Conservation (phyloP, 2,329 filamentous ascomycete species). For the Scytalidium lignicola region DNA sequence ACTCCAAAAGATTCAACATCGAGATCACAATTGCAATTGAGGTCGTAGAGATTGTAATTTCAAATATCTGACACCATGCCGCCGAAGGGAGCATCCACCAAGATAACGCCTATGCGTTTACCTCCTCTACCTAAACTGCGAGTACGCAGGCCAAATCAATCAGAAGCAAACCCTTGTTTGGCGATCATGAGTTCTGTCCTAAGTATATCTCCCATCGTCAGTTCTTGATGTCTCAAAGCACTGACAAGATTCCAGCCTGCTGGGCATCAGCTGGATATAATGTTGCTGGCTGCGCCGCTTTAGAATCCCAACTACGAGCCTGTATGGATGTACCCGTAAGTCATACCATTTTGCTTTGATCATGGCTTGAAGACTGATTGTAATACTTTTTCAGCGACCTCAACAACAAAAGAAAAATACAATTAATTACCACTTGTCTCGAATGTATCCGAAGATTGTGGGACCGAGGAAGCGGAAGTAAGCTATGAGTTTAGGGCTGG, state of each 20-base stretch:
- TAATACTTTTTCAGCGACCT: slow-evolving; percentile 37
- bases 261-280: slow-evolving; percentile 77
- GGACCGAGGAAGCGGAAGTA: slow-evolving; percentile 63
- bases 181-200: slow-evolving; percentile 62
- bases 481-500: slow-evolving; percentile 1
- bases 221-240: slow-evolving; percentile 1
- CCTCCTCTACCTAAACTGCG: slow-evolving; percentile 59
- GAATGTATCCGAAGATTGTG: slow-evolving; percentile 70
- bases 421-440: slow-evolving; percentile 87
- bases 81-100: slow-evolving; percentile 26
- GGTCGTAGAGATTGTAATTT: background rate
- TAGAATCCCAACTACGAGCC: slow-evolving; percentile 55
- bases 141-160: slow-evolving; percentile 57
- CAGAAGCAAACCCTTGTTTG: slow-evolving; percentile 59
- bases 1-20: background rate
- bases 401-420: slow-evolving; percentile 59
- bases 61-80: slow-evolving; percentile 24
- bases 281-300: slow-evolving; percentile 49
- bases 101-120: slow-evolving; percentile 33
- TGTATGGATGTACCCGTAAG: slow-evolving; percentile 79
- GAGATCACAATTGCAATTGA: background rate
- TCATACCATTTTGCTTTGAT: too few species aligned
- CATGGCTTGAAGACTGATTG: too few species aligned
- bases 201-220: slow-evolving; percentile 40
- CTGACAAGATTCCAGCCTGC: slow-evolving; percentile 52